Conservation (phyloP, 805 yeast species). For the Metschnikowia lochheadii region DNA sequence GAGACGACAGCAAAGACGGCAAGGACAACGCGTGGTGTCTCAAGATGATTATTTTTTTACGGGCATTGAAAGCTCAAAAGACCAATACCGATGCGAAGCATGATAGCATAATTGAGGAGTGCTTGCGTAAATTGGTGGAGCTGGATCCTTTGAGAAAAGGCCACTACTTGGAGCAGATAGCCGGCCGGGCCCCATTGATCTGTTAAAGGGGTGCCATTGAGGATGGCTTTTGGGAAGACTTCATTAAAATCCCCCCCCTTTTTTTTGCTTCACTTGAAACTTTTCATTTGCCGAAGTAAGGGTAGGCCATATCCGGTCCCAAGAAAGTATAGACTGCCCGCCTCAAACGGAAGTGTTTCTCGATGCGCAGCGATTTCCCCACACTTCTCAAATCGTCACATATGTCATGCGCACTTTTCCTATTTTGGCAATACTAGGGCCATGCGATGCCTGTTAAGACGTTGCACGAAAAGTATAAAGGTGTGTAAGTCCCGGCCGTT, state of each 20-base stretch:
- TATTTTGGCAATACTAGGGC: neutral
- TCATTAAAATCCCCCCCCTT: no score
- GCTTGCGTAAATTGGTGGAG: constrained; percentile 42
- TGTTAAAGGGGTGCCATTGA: neutral
- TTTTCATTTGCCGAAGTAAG: no score
- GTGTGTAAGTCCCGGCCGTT: neutral
- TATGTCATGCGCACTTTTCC: constrained; percentile 5
- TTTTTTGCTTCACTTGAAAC: no score
- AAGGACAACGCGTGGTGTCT: constrained; percentile 73
- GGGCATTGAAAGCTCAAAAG: constrained; percentile 24
- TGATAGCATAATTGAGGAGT: constrained; percentile 23
- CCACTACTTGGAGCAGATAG: constrained; percentile 46
- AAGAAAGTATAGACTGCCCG: neutral
- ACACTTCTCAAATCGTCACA: constrained; percentile 3
- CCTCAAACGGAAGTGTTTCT: neutral
- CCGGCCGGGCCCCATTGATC: constrained; percentile 12
- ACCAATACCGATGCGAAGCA: neutral
- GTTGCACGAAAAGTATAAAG: neutral
- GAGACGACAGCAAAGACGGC: constrained; percentile 50
- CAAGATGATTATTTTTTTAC: constrained; percentile 51
- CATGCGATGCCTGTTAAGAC: neutral
- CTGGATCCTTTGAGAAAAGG: constrained; percentile 65
- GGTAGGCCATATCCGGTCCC: neutral
- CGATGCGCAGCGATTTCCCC: constrained; percentile 3
- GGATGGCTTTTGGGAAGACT: no score